Evolutionary conservation across 257 asterid species (phyloP).

Genomic region (Fraxinus anomala): DNA sequence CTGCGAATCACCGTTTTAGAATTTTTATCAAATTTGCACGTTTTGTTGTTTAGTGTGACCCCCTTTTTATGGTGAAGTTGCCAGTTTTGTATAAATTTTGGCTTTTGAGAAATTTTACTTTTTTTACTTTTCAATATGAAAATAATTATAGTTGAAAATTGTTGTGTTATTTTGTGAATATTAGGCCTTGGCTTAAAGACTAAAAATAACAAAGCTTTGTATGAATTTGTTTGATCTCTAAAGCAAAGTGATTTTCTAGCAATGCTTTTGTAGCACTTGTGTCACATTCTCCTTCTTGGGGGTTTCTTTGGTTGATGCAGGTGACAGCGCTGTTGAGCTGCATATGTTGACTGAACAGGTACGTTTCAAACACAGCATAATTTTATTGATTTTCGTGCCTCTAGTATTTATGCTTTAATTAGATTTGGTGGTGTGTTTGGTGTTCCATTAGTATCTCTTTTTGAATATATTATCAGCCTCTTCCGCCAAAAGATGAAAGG

Average conservation of each 20-base stretch:
- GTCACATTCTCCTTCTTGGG: neutral
- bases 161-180: neutral
- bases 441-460: conserved; percentile 32
- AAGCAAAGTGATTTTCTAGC: neutral
- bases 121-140: neutral
- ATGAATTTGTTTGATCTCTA: neutral
- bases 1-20: too few species aligned
- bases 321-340: conserved; percentile 69
- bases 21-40: neutral
- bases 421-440: conserved; percentile 34
- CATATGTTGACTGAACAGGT: conserved; percentile 85
- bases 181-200: neutral
- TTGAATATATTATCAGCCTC: conserved; percentile 59
- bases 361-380: conserved; percentile 14
- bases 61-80: neutral
- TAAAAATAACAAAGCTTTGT: neutral
- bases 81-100: neutral
- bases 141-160: too few species aligned
- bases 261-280: neutral
- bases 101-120: neutral
- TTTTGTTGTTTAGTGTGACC: neutral
- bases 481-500: conserved; percentile 87
- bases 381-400: conserved; percentile 23
- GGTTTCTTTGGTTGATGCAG: conserved; percentile 50
- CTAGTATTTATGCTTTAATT: conserved; percentile 25